Percentiles rank a stretch among this genome's conserved stretches.
Conservation (phyloP, 306 rosid species). For the Arachis hypogaea region DNA sequence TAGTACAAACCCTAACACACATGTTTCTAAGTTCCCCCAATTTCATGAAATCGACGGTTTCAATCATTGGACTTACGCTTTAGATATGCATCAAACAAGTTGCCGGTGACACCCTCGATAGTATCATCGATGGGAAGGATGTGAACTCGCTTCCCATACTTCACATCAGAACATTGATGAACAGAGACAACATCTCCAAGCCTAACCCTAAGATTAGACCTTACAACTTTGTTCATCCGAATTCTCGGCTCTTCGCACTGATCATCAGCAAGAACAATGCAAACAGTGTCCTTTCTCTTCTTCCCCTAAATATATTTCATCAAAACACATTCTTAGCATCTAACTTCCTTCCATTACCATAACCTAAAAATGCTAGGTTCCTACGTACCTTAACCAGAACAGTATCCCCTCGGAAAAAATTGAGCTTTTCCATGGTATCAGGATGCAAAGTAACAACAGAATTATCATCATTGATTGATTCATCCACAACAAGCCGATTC, state of each 20-base stretch:
- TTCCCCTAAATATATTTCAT: slow-evolving; percentile 50
- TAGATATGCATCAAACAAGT: slow-evolving; percentile 67
- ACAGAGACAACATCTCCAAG: slow-evolving; percentile 69
- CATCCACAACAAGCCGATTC: slow-evolving; percentile 67
- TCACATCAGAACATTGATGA: slow-evolving; percentile 63
- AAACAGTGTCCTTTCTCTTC: slow-evolving; percentile 65
- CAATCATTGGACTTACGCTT: slow-evolving; percentile 56
- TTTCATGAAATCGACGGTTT: background rate
- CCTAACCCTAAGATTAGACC: slow-evolving; percentile 61
- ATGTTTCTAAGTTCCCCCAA: too few species aligned
- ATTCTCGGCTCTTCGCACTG: slow-evolving; percentile 63
- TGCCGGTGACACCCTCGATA: slow-evolving; percentile 71
- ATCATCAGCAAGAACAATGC: slow-evolving; percentile 65
- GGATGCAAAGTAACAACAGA: slow-evolving; percentile 65
- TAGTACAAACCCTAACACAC: too few species aligned
- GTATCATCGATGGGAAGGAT: slow-evolving; percentile 71
- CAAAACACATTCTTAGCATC: slow-evolving; percentile 17
- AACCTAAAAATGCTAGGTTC: background rate
- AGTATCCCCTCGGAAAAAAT: slow-evolving; percentile 61
- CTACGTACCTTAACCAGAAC: slow-evolving; percentile 55
- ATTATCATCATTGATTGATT: slow-evolving; percentile 62
- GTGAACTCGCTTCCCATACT: slow-evolving; percentile 66
- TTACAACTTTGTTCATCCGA: slow-evolving; percentile 71
- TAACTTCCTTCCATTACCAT: background rate
- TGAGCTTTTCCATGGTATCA: slow-evolving; percentile 62